Conservation (phyloP, 257 asterid genomes). For the Capsicum chinense region DNA sequence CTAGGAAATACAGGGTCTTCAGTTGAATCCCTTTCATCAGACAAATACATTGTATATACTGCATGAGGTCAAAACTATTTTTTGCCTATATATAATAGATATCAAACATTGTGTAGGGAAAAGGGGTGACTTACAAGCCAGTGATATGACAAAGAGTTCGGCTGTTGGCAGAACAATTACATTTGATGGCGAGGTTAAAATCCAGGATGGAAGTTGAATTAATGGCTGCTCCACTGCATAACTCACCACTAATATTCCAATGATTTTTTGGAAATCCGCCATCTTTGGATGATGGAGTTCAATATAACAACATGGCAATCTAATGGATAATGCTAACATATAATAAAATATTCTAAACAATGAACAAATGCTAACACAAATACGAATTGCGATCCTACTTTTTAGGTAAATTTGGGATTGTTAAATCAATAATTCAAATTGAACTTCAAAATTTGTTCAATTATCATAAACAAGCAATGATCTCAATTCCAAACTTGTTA, state of each 20-base stretch:
- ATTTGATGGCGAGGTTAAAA: constrained; percentile 61
- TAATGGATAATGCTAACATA: neutral
- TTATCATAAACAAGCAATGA: too few species aligned
- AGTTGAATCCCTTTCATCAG: neutral
- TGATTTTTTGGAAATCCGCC: constrained; percentile 42
- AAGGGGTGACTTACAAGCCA: constrained; percentile 38
- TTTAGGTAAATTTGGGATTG: too few species aligned
- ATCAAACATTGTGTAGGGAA: neutral
- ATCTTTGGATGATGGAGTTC: constrained; percentile 49
- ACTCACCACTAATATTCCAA: constrained; percentile 72
- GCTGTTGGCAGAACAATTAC: constrained; percentile 57
- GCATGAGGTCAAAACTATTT: too few species aligned
- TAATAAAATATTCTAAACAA: neutral
- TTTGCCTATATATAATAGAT: neutral
- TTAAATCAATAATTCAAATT: too few species aligned
- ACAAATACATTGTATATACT: neutral
- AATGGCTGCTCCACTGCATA: constrained; percentile 64
- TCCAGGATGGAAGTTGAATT: constrained; percentile 31
- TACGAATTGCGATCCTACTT: too few species aligned
- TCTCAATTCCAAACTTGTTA: too few species aligned
- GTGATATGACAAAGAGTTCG: constrained; percentile 50
- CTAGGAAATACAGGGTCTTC: neutral
- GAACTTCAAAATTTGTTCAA: too few species aligned
- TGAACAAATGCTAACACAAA: neutral
- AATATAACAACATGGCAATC: constrained; percentile 31